Conservation (phyloP, 192 early-diverging fungal species). For the Linnemannia elongata region DNA sequence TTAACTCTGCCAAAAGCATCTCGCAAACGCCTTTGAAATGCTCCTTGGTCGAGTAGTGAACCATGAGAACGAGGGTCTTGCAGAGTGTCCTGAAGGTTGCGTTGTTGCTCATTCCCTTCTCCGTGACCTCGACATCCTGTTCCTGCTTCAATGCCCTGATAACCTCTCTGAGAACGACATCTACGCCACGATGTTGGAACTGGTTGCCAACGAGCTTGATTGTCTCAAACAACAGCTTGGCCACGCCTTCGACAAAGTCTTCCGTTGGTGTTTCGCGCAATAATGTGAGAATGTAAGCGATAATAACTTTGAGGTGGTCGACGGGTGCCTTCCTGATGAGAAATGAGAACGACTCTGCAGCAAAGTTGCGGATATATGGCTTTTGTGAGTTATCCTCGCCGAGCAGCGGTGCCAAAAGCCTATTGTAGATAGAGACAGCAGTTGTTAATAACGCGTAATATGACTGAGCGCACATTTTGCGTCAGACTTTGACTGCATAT, state of each 20-base stretch:
- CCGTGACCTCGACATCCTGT: constrained; percentile 31
- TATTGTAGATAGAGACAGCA: constrained; percentile 23
- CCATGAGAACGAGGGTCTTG: constrained; percentile 64
- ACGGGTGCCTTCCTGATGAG: constrained; percentile 84
- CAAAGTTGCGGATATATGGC: constrained; percentile 86
- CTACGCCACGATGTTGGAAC: constrained; percentile 62
- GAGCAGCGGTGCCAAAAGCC: constrained; percentile 81
- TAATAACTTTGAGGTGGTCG: constrained; percentile 70
- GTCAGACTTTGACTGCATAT: background rate
- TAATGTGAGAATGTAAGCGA: constrained; percentile 74
- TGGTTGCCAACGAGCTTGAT: constrained; percentile 75
- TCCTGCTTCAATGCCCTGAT: constrained; percentile 53
- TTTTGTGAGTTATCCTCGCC: constrained; percentile 75
- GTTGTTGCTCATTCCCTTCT: constrained; percentile 42
- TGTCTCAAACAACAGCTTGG: constrained; percentile 86
- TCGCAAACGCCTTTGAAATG: constrained; percentile 62
- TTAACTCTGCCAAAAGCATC: constrained; percentile 57
- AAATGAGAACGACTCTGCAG: constrained; percentile 93
- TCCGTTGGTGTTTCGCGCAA: constrained; percentile 58
- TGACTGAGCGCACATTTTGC: background rate
- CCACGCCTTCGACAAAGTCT: constrained; percentile 79
- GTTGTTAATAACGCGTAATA: background rate
- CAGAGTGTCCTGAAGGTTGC: constrained; percentile 51
- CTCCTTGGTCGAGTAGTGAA: constrained; percentile 66
- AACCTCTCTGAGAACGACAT: constrained; percentile 60